These are phyloP conservation scores for Coemansia sp. DNA, from an alignment of 192 early-diverging fungal species.

Conservation along the genomic window DNA sequence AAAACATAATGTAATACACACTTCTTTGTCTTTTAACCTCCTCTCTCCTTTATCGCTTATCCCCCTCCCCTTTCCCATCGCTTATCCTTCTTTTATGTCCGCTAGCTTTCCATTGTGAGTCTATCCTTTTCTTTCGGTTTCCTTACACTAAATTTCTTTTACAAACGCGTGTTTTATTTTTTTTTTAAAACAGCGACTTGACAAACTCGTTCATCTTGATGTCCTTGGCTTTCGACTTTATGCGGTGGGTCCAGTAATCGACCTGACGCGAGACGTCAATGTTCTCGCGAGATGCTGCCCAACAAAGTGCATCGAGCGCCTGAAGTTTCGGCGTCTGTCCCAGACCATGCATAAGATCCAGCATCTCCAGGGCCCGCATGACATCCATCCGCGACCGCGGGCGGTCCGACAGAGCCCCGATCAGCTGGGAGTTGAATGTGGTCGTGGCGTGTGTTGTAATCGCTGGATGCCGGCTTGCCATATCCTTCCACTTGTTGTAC, in stretches of 20 bases:
- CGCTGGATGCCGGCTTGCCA: not conserved
- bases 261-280: conserved; percentile 17
- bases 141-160: not conserved
- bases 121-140: not conserved
- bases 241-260: conserved; percentile 12
- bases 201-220: conserved; percentile 30
- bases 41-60: not conserved
- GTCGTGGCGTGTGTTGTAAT: not conserved
- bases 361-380: conserved; percentile 6
- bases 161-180: no score
- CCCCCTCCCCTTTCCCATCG: not conserved
- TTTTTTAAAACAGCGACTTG: conserved; percentile 25
- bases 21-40: not conserved
- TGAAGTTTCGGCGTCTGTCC: conserved; percentile 11
- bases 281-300: conserved; percentile 5
- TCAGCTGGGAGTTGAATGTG: conserved; percentile 12
- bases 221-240: conserved; percentile 14
- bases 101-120: no score
- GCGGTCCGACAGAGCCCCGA: conserved; percentile 1
- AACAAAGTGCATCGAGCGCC: conserved; percentile 19
- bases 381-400: not conserved
- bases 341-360: conserved; percentile 29
- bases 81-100: not conserved
- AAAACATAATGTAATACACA: conserved; percentile 1
- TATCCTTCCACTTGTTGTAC: conserved; percentile 5